A percentile compares a stretch with the other conserved stretches of the same genome.
phyloP scores from a whole-genome alignment of 148 eudicot genomes.

The Fagopyrum homotropicum region DNA sequence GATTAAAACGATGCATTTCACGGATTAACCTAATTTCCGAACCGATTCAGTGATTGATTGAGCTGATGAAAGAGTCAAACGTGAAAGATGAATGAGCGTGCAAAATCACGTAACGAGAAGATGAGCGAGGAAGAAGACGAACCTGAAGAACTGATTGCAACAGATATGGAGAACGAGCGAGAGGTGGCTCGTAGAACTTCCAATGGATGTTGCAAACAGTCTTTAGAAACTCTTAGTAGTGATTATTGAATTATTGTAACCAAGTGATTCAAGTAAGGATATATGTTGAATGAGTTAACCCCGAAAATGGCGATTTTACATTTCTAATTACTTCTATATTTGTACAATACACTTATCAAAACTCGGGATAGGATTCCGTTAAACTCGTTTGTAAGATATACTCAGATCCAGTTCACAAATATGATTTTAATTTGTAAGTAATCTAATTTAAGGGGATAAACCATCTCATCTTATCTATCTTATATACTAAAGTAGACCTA shows the following conservation, averaged over 20 bases:
- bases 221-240: background rate
- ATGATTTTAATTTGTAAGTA: no score
- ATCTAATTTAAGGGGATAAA: no score
- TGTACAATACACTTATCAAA: no score
- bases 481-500: no score
- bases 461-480: no score
- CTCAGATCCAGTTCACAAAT: no score
- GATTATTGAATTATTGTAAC: background rate
- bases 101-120: background rate
- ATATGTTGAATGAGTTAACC: no score
- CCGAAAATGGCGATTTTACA: no score
- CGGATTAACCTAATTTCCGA: background rate
- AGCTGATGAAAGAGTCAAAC: background rate
- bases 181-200: background rate
- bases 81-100: background rate
- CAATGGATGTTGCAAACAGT: background rate
- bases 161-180: conserved; percentile 5
- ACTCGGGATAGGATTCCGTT: no score
- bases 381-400: no score
- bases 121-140: background rate
- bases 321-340: no score
- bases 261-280: no score
- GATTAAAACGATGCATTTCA: background rate
- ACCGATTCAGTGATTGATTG: background rate
- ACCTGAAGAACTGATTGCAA: background rate